These are phyloP conservation scores for Nannizziopsis arthrosporioides DNA, from an alignment of 2,329 filamentous ascomycete genomes.

Conservation along the genomic window DNA sequence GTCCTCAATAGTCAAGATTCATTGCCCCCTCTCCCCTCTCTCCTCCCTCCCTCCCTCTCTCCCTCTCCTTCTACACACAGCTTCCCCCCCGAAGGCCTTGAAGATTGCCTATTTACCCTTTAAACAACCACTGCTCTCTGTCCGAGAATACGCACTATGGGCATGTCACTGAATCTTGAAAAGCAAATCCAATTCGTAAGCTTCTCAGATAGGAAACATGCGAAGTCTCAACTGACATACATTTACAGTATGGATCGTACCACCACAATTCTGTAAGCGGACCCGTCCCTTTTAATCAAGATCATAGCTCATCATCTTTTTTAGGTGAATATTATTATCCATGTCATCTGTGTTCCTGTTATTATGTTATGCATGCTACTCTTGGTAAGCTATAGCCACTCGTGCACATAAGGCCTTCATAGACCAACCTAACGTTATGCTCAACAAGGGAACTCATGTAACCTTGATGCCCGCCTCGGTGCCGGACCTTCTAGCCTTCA, in stretches of 20 bases:
- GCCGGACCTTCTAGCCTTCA: conserved; percentile 43
- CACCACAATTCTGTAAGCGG: conserved; percentile 49
- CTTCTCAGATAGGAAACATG: conserved; percentile 9
- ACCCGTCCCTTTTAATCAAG: conserved; percentile 6
- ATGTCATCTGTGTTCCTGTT: conserved; percentile 52
- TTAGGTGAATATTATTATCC: conserved; percentile 54
- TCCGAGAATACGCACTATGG: conserved; percentile 4
- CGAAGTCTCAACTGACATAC: conserved; percentile 14
- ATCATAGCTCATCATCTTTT: neutral
- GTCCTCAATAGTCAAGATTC: no score
- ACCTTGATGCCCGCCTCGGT: conserved; percentile 38
- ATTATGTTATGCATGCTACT: conserved; percentile 49
- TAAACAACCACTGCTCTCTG: neutral
- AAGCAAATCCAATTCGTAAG: conserved; percentile 56
- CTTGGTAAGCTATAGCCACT: conserved; percentile 36
- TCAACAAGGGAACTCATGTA: conserved; percentile 43
- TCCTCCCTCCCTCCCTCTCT: no score
- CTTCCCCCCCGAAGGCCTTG: no score
- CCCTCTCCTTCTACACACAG: no score
- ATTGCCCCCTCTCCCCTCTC: no score
- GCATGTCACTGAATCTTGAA: conserved; percentile 45
- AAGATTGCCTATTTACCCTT: no score
- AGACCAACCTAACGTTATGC: neutral
- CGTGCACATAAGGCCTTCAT: neutral
- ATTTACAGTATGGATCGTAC: conserved; percentile 51